Evolutionary conservation across 257 asterid genomes (phyloP).

Genomic region (Lycium ferocissimum): DNA sequence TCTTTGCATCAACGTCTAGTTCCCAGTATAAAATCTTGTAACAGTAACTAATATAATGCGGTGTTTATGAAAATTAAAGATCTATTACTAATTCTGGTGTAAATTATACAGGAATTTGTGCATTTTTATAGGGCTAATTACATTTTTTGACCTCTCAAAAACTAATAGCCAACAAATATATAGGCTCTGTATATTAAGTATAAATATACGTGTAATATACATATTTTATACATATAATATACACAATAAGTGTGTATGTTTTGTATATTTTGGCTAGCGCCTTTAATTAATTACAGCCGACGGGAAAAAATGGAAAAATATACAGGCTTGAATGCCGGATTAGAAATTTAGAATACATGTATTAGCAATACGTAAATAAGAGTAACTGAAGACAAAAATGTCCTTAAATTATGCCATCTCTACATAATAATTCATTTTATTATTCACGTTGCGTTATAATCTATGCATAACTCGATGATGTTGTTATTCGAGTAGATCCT

Average conservation of each 20-base stretch:
- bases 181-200: no score
- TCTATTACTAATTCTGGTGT: not conserved
- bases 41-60: not conserved
- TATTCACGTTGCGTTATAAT: not conserved
- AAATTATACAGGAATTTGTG: not conserved
- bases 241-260: no score
- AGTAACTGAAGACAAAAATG: not conserved
- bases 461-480: not conserved
- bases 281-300: no score
- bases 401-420: not conserved
- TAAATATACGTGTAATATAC: no score
- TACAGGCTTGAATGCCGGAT: no score
- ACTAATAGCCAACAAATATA: no score
- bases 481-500: conserved; percentile 49
- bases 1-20: not conserved
- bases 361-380: not conserved
- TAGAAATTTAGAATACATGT: not conserved
- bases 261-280: no score
- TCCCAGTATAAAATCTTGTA: not conserved
- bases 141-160: no score
- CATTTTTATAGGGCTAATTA: not conserved
- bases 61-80: not conserved
- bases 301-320: not conserved
- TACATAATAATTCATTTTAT: not conserved
- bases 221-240: no score